Evolutionary conservation across 352 stramenopile genomes (phyloP).

Genomic region (Globisporangium spiculum): DNA sequence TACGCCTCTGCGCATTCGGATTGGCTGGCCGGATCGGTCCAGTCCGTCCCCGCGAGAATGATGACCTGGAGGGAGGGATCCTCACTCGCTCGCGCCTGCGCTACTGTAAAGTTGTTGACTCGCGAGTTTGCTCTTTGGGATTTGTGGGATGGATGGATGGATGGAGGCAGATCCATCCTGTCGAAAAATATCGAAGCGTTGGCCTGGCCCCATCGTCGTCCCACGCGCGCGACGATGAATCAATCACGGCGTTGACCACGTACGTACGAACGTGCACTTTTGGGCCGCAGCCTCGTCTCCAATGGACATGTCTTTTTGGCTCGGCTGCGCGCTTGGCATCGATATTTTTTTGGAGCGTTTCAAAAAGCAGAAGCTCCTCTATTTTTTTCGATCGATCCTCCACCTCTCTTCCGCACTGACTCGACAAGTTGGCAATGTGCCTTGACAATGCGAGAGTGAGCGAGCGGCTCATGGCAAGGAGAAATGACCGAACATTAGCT

Average conservation of each 20-base stretch:
- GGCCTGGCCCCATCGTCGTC: background rate
- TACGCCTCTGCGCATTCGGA: slow-evolving; percentile 9
- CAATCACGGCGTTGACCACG: background rate
- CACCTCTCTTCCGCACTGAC: background rate
- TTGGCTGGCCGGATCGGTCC: slow-evolving; percentile 5
- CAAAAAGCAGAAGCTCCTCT: background rate
- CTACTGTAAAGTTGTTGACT: background rate
- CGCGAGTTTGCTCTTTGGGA: background rate
- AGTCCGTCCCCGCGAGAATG: background rate
- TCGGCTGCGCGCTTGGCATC: background rate
- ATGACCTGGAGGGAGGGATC: background rate
- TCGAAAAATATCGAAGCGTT: slow-evolving; percentile 17
- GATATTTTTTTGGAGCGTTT: slow-evolving; percentile 17
- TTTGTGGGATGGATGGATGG: background rate
- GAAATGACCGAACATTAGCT: background rate
- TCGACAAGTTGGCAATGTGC: background rate
- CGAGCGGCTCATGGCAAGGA: background rate
- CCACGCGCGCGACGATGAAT: background rate
- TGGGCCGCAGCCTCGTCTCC: slow-evolving; percentile 1
- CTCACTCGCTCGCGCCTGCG: background rate
- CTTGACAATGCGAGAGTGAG: background rate
- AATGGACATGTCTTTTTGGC: background rate
- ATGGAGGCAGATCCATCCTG: background rate
- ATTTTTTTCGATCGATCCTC: slow-evolving; percentile 4
- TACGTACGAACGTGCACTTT: slow-evolving; percentile 1